Evolutionary conservation across 495 filamentous ascomycete genomes (phyloP), one percentile per base, ranked within the genome.

Genomic region (Daldinia decipiens): DNA sequence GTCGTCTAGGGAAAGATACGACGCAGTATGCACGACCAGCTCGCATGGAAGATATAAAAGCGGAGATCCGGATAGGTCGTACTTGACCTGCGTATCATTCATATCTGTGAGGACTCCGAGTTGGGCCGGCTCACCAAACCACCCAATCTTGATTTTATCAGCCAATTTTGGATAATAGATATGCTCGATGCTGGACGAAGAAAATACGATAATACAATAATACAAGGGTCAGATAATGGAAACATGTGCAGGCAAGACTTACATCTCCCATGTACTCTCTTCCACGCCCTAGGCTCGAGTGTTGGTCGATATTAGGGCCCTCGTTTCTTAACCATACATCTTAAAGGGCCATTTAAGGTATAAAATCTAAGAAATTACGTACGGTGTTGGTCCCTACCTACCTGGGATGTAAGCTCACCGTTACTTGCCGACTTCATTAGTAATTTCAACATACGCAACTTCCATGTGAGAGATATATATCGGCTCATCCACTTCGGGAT

Each of bases 1-100:
- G 32, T 76, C 73, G 8, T 66, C 73, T 7, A 59, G 21, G 43
- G 67, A 47, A n/a, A 73, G 59, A 43, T 65, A 65, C 11, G 67
- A 68, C 26, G 66, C 63, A 40, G 65, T 62, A 71, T 67, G 66
- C 36, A 70, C 71, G 27, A 74, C 40, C 29, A 74, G 59, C 51
- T 74, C 71, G 58, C 71, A 74, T 12, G 71, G 71, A 51, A 74
- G 67, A 29, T 67, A 29, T 63, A 74, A 57, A 74, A 74, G 62
- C 58, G 71, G 71, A 61, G 71, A 67, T 65, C 7, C 43, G 39
- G 54, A 47, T 40, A 27, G 19, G 27, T 45, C 51, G 62, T 54
- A 40, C 29, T 53, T 55, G 68, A 67, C 62, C n/a, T 74, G 71
- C 59, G 58, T 60, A 50, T 64, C 43, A 36, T 38, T 47, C 43